Evolutionary conservation across 805 yeast species (phyloP).

Genomic region (Grigorovia humatica): DNA sequence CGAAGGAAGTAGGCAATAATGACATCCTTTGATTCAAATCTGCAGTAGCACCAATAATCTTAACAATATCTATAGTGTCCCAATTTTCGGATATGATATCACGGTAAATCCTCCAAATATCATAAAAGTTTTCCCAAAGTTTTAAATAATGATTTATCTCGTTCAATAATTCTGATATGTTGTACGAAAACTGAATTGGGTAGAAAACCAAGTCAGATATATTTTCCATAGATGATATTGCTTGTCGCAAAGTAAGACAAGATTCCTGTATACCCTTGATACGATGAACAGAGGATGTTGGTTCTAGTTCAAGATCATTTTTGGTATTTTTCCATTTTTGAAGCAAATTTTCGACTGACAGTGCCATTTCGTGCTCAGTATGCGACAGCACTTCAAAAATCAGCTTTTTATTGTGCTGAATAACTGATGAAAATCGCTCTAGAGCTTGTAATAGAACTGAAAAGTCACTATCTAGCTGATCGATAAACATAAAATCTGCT

Average conservation of each 20-base stretch:
- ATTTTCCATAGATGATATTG: not conserved
- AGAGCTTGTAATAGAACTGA: slow-evolving; percentile 24
- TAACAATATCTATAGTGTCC: not conserved
- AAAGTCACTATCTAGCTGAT: slow-evolving; percentile 48
- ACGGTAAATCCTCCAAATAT: not conserved
- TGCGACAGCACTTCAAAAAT: not conserved
- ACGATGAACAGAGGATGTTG: not conserved
- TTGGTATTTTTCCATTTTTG: not conserved
- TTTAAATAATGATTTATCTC: not conserved
- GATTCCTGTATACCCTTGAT: not conserved
- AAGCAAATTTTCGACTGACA: slow-evolving; percentile 25
- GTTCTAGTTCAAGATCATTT: not conserved
- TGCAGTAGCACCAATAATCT: not conserved
- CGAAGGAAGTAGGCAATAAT: not conserved
- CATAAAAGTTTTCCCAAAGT: not conserved
- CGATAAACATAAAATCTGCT: slow-evolving; percentile 46
- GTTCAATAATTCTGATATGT: not conserved
- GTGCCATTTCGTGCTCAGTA: slow-evolving; percentile 20
- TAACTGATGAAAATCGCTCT: not conserved
- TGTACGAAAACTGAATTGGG: not conserved
- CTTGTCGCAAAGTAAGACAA: not conserved
- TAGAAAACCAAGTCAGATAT: not conserved
- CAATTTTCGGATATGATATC: not conserved
- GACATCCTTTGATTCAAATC: not conserved
- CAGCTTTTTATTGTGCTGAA: not conserved